Evolutionary conservation across 495 filamentous ascomycete species (phyloP).

Genomic region (Penicillium bialowiezense): DNA sequence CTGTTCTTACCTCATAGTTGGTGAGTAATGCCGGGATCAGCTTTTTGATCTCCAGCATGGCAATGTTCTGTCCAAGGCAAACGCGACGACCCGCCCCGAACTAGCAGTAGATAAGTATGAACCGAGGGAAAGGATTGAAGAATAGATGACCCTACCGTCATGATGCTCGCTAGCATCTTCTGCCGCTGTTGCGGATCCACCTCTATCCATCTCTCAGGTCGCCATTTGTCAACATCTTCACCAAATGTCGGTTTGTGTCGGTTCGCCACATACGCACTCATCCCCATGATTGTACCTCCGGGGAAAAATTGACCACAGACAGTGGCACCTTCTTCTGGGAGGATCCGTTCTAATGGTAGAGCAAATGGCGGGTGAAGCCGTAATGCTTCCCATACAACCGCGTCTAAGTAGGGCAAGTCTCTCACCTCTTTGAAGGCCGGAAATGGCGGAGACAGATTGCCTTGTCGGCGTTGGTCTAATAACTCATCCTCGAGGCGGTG

Average conservation of each 20-base stretch:
- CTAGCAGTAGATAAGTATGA: conserved; percentile 15
- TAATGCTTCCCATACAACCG: conserved; percentile 57
- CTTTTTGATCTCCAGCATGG: conserved; percentile 25
- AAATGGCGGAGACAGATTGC: conserved; percentile 17
- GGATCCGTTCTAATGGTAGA: conserved; percentile 37
- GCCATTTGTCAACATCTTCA: conserved; percentile 20
- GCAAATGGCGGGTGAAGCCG: conserved; percentile 45
- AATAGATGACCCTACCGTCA: conserved; percentile 20
- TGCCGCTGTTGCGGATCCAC: not conserved
- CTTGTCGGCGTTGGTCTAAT: not conserved
- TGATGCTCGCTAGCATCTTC: conserved; percentile 10
- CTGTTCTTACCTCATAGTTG: not conserved
- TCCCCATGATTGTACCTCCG: conserved; percentile 19
- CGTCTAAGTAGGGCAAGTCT: conserved; percentile 38
- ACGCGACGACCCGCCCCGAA: conserved; percentile 27
- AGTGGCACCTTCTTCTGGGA: conserved; percentile 28
- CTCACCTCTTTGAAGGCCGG: conserved; percentile 30
- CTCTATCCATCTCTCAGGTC: conserved; percentile 27
- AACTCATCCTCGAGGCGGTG: conserved; percentile 21
- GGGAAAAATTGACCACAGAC: conserved; percentile 18
- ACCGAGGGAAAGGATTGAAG: no score
- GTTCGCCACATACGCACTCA: conserved; percentile 17
- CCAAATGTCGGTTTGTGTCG: conserved; percentile 21
- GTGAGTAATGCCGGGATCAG: conserved; percentile 11
- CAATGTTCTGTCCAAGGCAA: conserved; percentile 25